Evolutionary conservation across 192 early-diverging fungal species (phyloP).

Genomic region (Coemansia sp.): DNA sequence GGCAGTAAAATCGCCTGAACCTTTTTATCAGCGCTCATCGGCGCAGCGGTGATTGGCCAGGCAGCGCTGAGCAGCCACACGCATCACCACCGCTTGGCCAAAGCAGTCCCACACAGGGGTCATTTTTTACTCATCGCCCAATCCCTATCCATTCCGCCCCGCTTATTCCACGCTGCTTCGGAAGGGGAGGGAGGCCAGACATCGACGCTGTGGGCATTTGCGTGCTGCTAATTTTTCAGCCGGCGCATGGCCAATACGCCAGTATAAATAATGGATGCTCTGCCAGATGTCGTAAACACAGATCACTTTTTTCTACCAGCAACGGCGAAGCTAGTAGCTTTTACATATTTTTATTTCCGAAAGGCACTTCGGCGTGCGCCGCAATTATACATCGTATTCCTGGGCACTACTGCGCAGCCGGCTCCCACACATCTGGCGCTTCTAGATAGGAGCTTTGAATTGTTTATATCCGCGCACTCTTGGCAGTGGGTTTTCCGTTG

Average conservation of each 20-base stretch:
- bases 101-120: slow-evolving; percentile 1
- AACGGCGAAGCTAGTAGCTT: background rate
- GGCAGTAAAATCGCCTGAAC: too few relatives aligned
- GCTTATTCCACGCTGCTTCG: slow-evolving; percentile 1
- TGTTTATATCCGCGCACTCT: background rate
- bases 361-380: slow-evolving; percentile 1
- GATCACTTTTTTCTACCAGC: background rate
- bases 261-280: background rate
- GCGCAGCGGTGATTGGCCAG: slow-evolving; percentile 2
- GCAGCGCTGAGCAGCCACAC: background rate
- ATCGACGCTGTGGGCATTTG: too few relatives aligned
- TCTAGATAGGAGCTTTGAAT: background rate
- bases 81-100: background rate
- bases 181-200: too few relatives aligned
- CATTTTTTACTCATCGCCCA: background rate
- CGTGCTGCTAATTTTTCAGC: background rate
- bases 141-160: slow-evolving; percentile 7
- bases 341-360: background rate
- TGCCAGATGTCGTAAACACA: background rate
- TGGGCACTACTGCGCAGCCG: too few relatives aligned
- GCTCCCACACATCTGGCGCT: background rate
- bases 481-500: too few relatives aligned
- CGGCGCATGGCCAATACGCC: background rate
- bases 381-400: background rate
- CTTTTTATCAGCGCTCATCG: slow-evolving; percentile 4